Percentiles rank a stretch among this genome's conserved stretches.
phyloP scores from a whole-genome alignment of 192 early-diverging fungal species.

The Umbelopsis ramanniana region DNA sequence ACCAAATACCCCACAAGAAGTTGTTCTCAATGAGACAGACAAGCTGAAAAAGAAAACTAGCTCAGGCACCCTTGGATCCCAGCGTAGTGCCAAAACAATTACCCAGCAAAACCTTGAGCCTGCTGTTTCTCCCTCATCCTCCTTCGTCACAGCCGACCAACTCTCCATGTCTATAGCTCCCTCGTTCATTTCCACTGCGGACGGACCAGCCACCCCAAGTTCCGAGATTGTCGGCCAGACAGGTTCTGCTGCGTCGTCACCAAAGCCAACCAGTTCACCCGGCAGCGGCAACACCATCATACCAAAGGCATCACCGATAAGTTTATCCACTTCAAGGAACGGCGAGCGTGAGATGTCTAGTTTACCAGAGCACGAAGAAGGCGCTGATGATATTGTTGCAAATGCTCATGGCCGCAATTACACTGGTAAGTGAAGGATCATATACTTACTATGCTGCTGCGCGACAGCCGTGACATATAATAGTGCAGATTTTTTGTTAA shows the following conservation, averaged over 20 bases:
- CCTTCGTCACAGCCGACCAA: slow-evolving; percentile 3
- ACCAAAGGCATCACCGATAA: not conserved
- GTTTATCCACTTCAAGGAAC: not conserved
- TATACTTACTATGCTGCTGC: too few relatives aligned
- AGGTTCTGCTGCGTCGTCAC: not conserved
- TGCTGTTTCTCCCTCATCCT: not conserved
- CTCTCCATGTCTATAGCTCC: not conserved
- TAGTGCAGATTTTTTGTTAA: not conserved
- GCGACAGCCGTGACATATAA: too few relatives aligned
- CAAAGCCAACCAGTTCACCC: not conserved
- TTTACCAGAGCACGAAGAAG: too few relatives aligned
- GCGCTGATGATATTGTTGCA: too few relatives aligned
- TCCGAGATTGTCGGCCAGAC: not conserved
- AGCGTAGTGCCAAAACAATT: not conserved
- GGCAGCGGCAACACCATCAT: not conserved
- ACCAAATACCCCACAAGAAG: not conserved
- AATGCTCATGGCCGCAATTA: too few relatives aligned
- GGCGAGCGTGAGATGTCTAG: too few relatives aligned
- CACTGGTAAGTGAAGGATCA: too few relatives aligned
- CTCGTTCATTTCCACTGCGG: not conserved
- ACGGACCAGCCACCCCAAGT: not conserved
- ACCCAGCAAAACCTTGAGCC: not conserved
- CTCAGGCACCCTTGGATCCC: not conserved
- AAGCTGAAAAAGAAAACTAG: not conserved
- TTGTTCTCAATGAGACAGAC: not conserved